These are phyloP conservation scores for Fusarium robinianum DNA, from an alignment of 2,329 filamentous ascomycete species.

Conservation along the genomic window DNA sequence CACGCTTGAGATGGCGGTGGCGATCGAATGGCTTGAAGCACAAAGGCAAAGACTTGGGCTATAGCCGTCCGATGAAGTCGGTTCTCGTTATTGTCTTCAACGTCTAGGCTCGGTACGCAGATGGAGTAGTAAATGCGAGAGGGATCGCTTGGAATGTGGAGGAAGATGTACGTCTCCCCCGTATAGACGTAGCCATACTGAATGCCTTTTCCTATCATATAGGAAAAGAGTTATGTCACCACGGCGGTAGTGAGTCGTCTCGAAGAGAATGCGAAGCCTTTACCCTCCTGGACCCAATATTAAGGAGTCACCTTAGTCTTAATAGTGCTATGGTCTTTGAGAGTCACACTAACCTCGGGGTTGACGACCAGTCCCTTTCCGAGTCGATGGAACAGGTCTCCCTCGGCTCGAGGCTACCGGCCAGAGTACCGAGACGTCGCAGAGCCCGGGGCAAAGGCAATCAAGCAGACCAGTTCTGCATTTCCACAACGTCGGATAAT, in stretches of 20 bases:
- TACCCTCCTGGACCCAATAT: conserved; percentile 36
- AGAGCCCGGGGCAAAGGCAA: conserved; percentile 36
- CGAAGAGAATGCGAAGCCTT: conserved; percentile 37
- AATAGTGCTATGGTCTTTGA: conserved; percentile 43
- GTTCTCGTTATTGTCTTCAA: conserved; percentile 40
- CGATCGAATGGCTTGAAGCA: conserved; percentile 40
- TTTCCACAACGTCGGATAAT: conserved; percentile 18
- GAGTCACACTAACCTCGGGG: conserved; percentile 43
- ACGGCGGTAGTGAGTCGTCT: conserved; percentile 42
- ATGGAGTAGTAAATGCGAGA: conserved; percentile 41
- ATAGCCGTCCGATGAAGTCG: conserved; percentile 45
- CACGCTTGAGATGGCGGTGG: conserved; percentile 37
- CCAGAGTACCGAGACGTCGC: conserved; percentile 7
- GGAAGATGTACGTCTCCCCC: conserved; percentile 42
- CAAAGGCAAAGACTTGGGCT: conserved; percentile 46
- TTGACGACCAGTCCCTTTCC: conserved; percentile 23
- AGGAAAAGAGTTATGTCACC: conserved; percentile 47
- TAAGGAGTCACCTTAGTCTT: conserved; percentile 40
- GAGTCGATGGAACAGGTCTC: too few species aligned
- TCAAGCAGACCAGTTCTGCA: conserved; percentile 41
- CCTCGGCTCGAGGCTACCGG: too few species aligned
- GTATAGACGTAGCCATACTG: conserved; percentile 44
- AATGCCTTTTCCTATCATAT: conserved; percentile 45
- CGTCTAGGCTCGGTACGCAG: conserved; percentile 42
- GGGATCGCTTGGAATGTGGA: conserved; percentile 42